These are phyloP conservation scores for Cudoniella acicularis DNA, from an alignment of 495 filamentous ascomycete species.

Conservation along the genomic window DNA sequence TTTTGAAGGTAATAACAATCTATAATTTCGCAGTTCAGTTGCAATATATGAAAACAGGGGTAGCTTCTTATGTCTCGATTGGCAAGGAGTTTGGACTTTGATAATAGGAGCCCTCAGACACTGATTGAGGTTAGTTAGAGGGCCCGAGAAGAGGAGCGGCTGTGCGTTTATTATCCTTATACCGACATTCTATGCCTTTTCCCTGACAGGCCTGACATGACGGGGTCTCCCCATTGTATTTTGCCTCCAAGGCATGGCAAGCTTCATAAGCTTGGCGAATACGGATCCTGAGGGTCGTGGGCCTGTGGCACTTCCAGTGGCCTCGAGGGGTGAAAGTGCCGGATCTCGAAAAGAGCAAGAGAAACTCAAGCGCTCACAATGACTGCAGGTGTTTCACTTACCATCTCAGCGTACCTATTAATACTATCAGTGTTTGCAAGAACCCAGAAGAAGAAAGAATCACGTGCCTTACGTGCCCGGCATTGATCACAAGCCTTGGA, in stretches of 20 bases:
- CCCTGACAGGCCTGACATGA: conserved; percentile 50
- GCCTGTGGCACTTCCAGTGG: neutral
- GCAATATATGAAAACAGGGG: neutral
- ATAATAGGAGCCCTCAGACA: neutral
- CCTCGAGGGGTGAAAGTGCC: neutral
- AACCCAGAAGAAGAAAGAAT: neutral
- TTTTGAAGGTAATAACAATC: neutral
- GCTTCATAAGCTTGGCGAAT: conserved; percentile 57
- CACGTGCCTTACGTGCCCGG: neutral
- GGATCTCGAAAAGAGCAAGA: neutral
- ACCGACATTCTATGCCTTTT: conserved; percentile 56
- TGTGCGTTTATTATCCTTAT: conserved; percentile 23
- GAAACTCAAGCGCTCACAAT: neutral
- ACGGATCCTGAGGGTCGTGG: neutral
- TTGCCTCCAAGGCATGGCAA: conserved; percentile 65
- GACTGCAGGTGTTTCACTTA: neutral
- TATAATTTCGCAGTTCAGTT: neutral
- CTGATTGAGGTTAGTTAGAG: neutral
- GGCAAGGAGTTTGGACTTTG: neutral
- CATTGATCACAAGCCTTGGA: neutral
- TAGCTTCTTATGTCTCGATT: neutral
- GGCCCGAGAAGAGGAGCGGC: neutral
- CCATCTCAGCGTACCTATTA: neutral
- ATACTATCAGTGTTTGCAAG: neutral
- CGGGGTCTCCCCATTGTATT: conserved; percentile 64